These are phyloP conservation scores for Vigna nakashimae DNA, from an alignment of 306 rosid species.

Conservation along the genomic window DNA sequence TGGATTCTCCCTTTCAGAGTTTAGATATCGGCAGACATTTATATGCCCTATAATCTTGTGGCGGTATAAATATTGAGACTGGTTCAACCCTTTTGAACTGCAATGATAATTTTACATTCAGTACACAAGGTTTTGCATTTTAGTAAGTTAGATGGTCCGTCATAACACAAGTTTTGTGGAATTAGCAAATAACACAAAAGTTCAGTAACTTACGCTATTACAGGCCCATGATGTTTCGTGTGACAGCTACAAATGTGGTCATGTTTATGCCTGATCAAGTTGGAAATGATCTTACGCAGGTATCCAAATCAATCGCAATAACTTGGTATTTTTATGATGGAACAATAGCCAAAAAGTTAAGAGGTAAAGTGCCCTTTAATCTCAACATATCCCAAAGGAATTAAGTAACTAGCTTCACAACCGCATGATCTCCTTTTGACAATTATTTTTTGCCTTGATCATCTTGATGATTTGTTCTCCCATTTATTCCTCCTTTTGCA, in stretches of 20 bases:
- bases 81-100: no score
- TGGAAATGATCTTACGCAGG: background rate
- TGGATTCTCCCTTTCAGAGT: background rate
- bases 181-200: background rate
- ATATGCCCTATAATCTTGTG: background rate
- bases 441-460: background rate
- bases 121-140: background rate
- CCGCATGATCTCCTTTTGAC: background rate
- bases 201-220: background rate
- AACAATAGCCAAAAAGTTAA: background rate
- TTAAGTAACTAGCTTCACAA: background rate
- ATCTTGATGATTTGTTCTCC: conserved; percentile 10
- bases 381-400: background rate
- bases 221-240: background rate
- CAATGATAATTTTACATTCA: no score
- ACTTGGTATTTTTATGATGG: background rate
- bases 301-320: background rate
- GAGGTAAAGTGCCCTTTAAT: background rate
- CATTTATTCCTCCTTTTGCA: conserved; percentile 5
- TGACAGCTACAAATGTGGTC: background rate
- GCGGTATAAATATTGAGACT: background rate
- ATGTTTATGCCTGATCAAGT: background rate
- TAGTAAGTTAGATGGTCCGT: background rate
- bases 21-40: background rate
- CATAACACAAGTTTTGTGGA: no score